Conservation (phyloP, 768 basidiomycete species). For the Leucocoprinus leucothites region DNA sequence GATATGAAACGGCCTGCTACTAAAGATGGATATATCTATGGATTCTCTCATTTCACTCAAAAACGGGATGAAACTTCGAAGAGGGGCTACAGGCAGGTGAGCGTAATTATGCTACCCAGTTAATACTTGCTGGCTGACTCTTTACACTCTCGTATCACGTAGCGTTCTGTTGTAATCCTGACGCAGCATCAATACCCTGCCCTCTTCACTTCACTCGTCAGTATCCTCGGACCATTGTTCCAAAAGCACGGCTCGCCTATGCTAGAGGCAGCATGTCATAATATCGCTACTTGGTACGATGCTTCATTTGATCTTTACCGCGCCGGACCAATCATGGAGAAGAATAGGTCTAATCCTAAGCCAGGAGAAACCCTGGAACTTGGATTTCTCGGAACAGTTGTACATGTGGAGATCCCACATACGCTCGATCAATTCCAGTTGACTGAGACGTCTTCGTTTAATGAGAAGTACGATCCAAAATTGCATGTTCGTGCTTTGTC, state of each 20-base stretch:
- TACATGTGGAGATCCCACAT: constrained; percentile 71
- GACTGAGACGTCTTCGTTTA: constrained; percentile 47
- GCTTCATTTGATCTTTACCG: not conserved
- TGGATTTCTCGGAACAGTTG: constrained; percentile 76
- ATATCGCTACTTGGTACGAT: constrained; percentile 79
- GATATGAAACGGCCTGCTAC: constrained; percentile 31
- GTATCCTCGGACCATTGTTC: constrained; percentile 72
- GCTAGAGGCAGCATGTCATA: constrained; percentile 83
- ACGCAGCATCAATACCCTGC: constrained; percentile 80
- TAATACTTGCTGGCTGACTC: not conserved
- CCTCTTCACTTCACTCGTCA: constrained; percentile 68
- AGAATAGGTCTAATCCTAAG: constrained; percentile 76
- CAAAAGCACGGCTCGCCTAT: constrained; percentile 73
- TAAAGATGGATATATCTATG: constrained; percentile 70
- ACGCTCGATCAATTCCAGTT: constrained; percentile 72
- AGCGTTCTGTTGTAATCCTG: constrained; percentile 82
- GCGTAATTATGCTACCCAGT: not conserved
- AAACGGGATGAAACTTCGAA: constrained; percentile 59
- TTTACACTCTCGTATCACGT: constrained; percentile 9
- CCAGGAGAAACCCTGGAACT: constrained; percentile 71
- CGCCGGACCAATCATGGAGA: constrained; percentile 22
- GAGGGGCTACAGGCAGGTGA: constrained; percentile 79
- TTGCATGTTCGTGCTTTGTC: constrained; percentile 6
- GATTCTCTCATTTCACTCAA: constrained; percentile 77
- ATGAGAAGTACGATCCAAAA: constrained; percentile 44